These are phyloP conservation scores for Ordospora pajunii DNA, from an alignment of 371 early-diverging fungal genomes.

Conservation along the genomic window DNA sequence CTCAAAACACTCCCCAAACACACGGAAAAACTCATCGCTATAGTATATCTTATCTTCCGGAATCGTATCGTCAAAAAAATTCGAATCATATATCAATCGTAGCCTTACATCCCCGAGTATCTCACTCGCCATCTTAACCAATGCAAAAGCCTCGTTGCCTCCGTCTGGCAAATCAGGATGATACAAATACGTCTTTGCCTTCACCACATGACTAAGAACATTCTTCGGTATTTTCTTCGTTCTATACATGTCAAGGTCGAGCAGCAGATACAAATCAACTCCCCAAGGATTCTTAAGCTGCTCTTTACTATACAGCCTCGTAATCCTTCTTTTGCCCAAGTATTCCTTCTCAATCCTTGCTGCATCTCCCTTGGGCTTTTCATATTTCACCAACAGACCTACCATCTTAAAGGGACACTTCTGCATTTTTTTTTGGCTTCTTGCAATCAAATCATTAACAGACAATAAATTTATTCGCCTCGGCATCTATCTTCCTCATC, in stretches of 20 bases:
- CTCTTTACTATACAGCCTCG: slow-evolving; percentile 50
- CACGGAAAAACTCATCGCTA: slow-evolving; percentile 73
- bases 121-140: slow-evolving; percentile 68
- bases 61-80: slow-evolving; percentile 68
- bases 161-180: slow-evolving; percentile 54
- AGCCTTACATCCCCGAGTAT: slow-evolving; percentile 76
- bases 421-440: not conserved
- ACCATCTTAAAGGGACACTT: not conserved
- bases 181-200: slow-evolving; percentile 44
- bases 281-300: slow-evolving; percentile 50
- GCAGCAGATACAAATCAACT: slow-evolving; percentile 56
- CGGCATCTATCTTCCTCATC: not conserved
- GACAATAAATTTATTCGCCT: not conserved
- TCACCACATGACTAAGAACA: slow-evolving; percentile 36
- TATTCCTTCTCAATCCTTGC: slow-evolving; percentile 18
- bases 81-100: slow-evolving; percentile 87
- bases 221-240: slow-evolving; percentile 25
- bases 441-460: not conserved
- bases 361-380: not conserved
- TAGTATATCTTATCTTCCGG: slow-evolving; percentile 65
- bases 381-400: slow-evolving; percentile 4
- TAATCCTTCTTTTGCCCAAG: slow-evolving; percentile 38
- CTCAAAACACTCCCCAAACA: slow-evolving; percentile 75
- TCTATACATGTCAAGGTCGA: slow-evolving; percentile 48
- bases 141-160: slow-evolving; percentile 45